phyloP scores from a whole-genome alignment of 2,329 filamentous ascomycete species.

The Xylaria sp. region DNA sequence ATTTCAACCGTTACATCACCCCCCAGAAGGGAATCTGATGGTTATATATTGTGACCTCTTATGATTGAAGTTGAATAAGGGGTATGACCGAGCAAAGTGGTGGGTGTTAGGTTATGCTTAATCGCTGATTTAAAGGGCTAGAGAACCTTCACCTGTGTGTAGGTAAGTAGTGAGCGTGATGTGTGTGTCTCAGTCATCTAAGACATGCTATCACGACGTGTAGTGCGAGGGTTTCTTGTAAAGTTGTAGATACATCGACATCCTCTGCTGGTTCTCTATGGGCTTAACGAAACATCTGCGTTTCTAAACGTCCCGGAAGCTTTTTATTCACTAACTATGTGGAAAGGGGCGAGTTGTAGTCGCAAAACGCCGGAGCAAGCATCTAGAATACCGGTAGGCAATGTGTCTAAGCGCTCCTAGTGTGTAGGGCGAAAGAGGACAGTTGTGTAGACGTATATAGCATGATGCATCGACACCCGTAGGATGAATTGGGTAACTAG shows the following conservation, averaged over 20 bases:
- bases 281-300: too few relatives aligned
- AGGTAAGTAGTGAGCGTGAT: neutral
- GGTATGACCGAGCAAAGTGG: neutral
- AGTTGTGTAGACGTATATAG: neutral
- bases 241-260: too few relatives aligned
- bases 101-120: neutral
- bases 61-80: neutral
- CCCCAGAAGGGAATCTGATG: too few relatives aligned
- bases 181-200: neutral
- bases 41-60: neutral
- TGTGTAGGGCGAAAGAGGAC: too few relatives aligned
- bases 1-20: neutral
- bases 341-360: too few relatives aligned
- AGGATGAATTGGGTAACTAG: neutral
- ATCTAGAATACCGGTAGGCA: too few relatives aligned
- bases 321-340: too few relatives aligned
- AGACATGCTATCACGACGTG: neutral
- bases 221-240: neutral
- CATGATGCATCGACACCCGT: neutral
- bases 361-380: too few relatives aligned
- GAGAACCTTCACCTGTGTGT: neutral
- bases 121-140: neutral
- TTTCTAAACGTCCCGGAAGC: too few relatives aligned
- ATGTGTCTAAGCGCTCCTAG: too few relatives aligned
- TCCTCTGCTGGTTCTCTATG: too few relatives aligned